Percentiles rank a stretch among this genome's conserved stretches.
These are phyloP conservation scores for Colletotrichum brevisporum DNA, from an alignment of 2,329 filamentous ascomycete genomes.

Conservation along the genomic window DNA sequence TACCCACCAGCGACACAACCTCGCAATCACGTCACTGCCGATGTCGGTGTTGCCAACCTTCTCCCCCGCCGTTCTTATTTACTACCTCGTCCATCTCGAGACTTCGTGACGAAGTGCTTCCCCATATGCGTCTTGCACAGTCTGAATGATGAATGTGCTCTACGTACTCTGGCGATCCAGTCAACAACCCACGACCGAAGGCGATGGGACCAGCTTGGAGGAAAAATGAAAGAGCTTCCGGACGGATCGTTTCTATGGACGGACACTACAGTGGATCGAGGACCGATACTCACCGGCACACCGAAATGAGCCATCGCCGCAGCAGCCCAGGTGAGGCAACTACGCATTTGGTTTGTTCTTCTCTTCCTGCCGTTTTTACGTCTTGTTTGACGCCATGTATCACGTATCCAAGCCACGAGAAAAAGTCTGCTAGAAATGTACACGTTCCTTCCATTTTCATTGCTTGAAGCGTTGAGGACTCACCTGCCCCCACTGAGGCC, in stretches of 20 bases:
- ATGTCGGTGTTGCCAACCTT: slow-evolving; percentile 33
- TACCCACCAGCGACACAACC: slow-evolving; percentile 34
- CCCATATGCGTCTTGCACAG: background rate
- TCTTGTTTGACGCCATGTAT: background rate
- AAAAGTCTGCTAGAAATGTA: background rate
- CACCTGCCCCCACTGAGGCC: slow-evolving; percentile 4
- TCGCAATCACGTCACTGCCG: slow-evolving; percentile 40
- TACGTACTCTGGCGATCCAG: background rate
- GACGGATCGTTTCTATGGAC: background rate
- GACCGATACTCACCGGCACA: background rate
- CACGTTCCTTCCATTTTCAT: background rate
- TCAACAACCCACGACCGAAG: background rate
- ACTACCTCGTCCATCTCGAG: background rate
- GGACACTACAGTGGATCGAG: background rate
- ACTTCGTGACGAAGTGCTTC: too few relatives aligned
- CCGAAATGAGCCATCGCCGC: background rate
- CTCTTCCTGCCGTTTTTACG: background rate
- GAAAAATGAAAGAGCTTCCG: background rate
- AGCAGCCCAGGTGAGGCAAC: slow-evolving; percentile 8
- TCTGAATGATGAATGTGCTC: background rate
- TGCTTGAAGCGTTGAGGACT: background rate
- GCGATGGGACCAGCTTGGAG: background rate
- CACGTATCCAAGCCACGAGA: background rate
- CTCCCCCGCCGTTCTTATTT: background rate
- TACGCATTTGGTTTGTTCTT: background rate